phyloP scores from a whole-genome alignment of 2,329 filamentous ascomycete species.

The Xylaria polymorpha region DNA sequence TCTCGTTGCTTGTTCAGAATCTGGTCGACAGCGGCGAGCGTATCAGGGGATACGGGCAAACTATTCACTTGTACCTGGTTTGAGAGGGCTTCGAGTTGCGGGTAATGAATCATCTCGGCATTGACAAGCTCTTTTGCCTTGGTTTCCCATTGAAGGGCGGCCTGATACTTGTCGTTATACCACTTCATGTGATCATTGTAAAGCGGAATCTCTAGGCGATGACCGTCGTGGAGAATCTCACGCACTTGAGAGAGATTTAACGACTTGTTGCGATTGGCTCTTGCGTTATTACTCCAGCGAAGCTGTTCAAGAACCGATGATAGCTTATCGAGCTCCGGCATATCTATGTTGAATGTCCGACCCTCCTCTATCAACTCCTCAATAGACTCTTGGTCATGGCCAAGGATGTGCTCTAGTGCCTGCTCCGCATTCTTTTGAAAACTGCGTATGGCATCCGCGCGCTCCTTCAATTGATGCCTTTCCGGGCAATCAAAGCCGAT shows the following conservation, averaged over 20 bases:
- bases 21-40: slow-evolving; percentile 83
- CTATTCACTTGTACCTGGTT: slow-evolving; percentile 76
- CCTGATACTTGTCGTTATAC: slow-evolving; percentile 79
- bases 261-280: slow-evolving; percentile 69
- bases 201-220: slow-evolving; percentile 79
- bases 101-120: slow-evolving; percentile 92
- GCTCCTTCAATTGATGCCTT: slow-evolving; percentile 85
- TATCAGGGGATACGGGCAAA: slow-evolving; percentile 85
- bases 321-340: slow-evolving; percentile 86
- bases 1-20: slow-evolving; percentile 97
- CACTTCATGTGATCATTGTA: slow-evolving; percentile 83
- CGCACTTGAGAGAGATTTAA: slow-evolving; percentile 82
- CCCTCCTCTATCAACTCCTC: slow-evolving; percentile 93
- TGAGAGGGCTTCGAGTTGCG: slow-evolving; percentile 91
- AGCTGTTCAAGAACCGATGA: slow-evolving; percentile 84
- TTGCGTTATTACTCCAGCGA: slow-evolving; percentile 87
- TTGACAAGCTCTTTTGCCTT: slow-evolving; percentile 93
- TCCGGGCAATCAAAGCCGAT: slow-evolving; percentile 95
- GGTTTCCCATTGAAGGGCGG: slow-evolving; percentile 88
- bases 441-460: slow-evolving; percentile 82
- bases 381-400: slow-evolving; percentile 76
- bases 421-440: slow-evolving; percentile 82
- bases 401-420: slow-evolving; percentile 74
- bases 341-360: slow-evolving; percentile 88
- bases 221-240: slow-evolving; percentile 80